phyloP scores from a whole-genome alignment of 2,329 filamentous ascomycete species.

The Aspergillus pseudoviridinutans region DNA sequence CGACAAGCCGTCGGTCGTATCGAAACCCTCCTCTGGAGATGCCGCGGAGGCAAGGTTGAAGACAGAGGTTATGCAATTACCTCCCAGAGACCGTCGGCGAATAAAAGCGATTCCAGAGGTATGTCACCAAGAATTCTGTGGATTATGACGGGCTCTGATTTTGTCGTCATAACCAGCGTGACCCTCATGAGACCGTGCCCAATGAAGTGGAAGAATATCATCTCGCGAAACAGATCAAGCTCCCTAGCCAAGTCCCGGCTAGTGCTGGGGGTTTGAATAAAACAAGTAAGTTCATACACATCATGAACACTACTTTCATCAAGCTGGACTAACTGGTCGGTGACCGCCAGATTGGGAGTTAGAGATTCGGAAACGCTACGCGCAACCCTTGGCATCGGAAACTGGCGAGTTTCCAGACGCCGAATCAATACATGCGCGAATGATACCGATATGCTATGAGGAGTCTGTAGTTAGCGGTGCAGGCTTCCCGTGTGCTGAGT shows the following conservation, averaged over 20 bases:
- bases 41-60: slow-evolving; percentile 61
- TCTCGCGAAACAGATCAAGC: slow-evolving; percentile 45
- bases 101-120: slow-evolving; percentile 53
- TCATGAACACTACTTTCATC: not conserved
- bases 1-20: slow-evolving; percentile 47
- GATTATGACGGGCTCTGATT: slow-evolving; percentile 5
- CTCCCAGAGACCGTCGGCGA: slow-evolving; percentile 56
- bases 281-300: slow-evolving; percentile 56
- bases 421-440: slow-evolving; percentile 54
- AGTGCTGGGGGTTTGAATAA: slow-evolving; percentile 73
- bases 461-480: slow-evolving; percentile 56
- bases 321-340: slow-evolving; percentile 13
- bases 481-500: slow-evolving; percentile 52
- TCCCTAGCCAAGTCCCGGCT: slow-evolving; percentile 60
- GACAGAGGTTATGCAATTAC: slow-evolving; percentile 61
- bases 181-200: slow-evolving; percentile 27
- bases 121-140: slow-evolving; percentile 12
- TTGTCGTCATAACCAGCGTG: slow-evolving; percentile 26
- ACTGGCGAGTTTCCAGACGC: slow-evolving; percentile 61
- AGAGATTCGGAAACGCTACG: slow-evolving; percentile 62
- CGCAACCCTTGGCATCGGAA: slow-evolving; percentile 57
- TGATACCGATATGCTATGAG: slow-evolving; percentile 64
- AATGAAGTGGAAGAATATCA: slow-evolving; percentile 43
- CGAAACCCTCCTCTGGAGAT: slow-evolving; percentile 54
- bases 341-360: slow-evolving; percentile 54